These are phyloP conservation scores for Berberis vulgaris DNA, from an alignment of 164 flowering plant genomes.

Conservation along the genomic window DNA sequence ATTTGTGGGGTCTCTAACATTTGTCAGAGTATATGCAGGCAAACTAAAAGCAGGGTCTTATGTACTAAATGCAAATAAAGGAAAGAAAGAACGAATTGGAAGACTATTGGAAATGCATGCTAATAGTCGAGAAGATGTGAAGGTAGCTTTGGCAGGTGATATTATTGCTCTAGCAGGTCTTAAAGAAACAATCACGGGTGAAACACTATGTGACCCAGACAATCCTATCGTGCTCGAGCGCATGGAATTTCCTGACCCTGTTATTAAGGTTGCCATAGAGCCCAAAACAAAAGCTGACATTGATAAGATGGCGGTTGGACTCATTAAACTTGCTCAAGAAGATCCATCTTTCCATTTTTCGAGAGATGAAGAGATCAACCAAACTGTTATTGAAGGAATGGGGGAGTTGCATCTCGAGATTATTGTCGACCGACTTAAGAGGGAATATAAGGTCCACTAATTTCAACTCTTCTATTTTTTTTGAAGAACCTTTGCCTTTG, in stretches of 20 bases:
- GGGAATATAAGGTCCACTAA: conserved; percentile 77
- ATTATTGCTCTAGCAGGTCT: conserved; percentile 93
- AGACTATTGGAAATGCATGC: conserved; percentile 98
- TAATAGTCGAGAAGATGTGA: conserved; percentile 89
- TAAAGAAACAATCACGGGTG: conserved; percentile 92
- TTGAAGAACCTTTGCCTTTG: background rate
- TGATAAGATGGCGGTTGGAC: conserved; percentile 83
- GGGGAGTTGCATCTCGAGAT: conserved; percentile 99
- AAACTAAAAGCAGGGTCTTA: conserved; percentile 74
- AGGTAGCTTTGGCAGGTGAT: conserved; percentile 75
- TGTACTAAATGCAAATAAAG: conserved; percentile 85
- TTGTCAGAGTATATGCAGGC: conserved; percentile 87
- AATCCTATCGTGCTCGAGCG: conserved; percentile 77
- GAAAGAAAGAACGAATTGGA: conserved; percentile 90
- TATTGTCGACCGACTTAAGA: conserved; percentile 87
- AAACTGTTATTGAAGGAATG: conserved; percentile 98
- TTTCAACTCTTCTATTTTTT: background rate
- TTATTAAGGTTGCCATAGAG: conserved; percentile 95
- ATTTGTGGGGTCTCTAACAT: conserved; percentile 89
- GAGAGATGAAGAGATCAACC: conserved; percentile 89
- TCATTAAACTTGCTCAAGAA: conserved; percentile 91
- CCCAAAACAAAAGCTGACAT: conserved; percentile 96
- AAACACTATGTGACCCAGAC: conserved; percentile 80
- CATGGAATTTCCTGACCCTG: conserved; percentile 99
- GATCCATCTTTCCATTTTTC: conserved; percentile 99